Evolutionary conservation across 176 grass and related monocot species (phyloP), one percentile per base, ranked within the genome.

Genomic region (Ampelocalamus luodianensis): DNA sequence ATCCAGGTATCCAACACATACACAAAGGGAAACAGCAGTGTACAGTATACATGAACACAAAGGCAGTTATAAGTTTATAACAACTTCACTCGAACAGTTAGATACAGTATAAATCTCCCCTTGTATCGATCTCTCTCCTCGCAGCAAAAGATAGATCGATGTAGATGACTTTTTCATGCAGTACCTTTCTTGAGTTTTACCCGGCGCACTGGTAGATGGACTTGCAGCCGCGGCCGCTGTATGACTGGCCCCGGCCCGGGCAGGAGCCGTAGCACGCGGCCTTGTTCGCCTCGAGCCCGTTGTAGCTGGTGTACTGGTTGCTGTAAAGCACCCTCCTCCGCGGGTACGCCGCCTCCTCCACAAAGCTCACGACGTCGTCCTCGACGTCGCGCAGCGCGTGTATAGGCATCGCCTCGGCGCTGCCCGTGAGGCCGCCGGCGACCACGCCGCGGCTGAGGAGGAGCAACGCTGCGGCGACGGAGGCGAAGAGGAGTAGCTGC

Each of bases 261-360:
- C 80, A 83, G 39, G 80, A 36, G 24, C 80, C 80, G 80, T 83
- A 72, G 80, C 80, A 83, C 53, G 80, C 80, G 11, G 80, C 80
- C 68, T 83, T n/a, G 68, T 13, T 83, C 54, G 24, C 80, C 10
- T 0, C 1, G 24, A 83, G 54, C 54, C 26, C 39, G 29, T 59
- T 59, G 40, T 83, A 83, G 24, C 68, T 2, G 68, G 20, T 3
- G 16, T 2, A 61, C 40, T 0, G 0, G 16, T 6, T 20, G 11
- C 15, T 4, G 40, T 72, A 72, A 10, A 83, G 68, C 39, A 83
- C 7, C 68, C 68, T 73, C 80, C 80, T 62, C 68, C 29, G 68
- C 40, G 80, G 80, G 80, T 72, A 83, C 4, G 80, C 80, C 46
- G 14, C 65, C 65, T 18, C 65, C 79, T 59, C 50, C 38, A 6